phyloP scores from a whole-genome alignment of 78 protist genomes.

The Tieghemostelium lacteum region DNA sequence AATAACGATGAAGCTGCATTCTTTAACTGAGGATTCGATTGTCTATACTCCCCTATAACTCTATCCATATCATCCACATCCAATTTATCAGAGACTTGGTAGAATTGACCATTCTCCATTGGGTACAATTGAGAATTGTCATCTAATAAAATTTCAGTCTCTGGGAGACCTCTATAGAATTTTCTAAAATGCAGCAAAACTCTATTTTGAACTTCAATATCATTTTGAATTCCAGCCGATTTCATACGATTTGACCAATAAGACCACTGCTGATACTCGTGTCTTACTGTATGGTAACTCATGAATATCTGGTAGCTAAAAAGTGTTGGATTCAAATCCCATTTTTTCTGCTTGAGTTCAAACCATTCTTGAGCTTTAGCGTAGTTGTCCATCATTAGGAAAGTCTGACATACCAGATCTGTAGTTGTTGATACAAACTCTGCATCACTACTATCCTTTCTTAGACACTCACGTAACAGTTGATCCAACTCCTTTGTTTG shows the following conservation, averaged over 20 bases:
- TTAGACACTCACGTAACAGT: not conserved
- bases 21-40: not conserved
- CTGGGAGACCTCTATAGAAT: not conserved
- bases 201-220: not conserved
- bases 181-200: not conserved
- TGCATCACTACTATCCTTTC: not conserved
- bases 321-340: not conserved
- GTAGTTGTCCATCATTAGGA: not conserved
- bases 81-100: no score
- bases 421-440: not conserved
- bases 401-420: not conserved
- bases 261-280: not conserved
- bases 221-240: not conserved
- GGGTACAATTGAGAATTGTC: no score
- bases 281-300: not conserved
- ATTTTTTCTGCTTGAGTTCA: not conserved
- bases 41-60: no score
- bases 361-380: conserved; percentile 1
- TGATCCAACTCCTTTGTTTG: not conserved
- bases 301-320: not conserved
- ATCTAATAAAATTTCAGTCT: not conserved
- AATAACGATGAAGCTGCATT: not conserved
- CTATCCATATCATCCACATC: no score
- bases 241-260: not conserved
- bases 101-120: no score